A percentile compares a stretch with the other conserved stretches of the same genome.
These are phyloP conservation scores for Dicorynia guianensis DNA, from an alignment of 306 rosid genomes.

Conservation along the genomic window DNA sequence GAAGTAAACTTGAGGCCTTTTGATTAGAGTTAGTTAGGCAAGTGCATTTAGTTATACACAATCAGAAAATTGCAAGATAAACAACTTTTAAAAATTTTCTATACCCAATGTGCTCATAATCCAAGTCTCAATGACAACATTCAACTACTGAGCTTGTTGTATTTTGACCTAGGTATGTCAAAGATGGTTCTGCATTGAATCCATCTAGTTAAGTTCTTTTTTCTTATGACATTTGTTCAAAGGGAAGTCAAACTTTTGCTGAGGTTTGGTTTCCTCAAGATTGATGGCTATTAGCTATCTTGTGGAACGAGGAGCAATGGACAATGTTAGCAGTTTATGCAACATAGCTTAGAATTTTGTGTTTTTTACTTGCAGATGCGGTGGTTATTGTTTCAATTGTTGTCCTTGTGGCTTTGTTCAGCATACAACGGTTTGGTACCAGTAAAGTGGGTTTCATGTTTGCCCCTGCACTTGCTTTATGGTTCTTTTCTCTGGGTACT, in stretches of 20 bases:
- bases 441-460: constrained; percentile 91
- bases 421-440: constrained; percentile 90
- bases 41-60: neutral
- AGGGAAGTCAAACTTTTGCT: neutral
- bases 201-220: constrained; percentile 2
- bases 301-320: constrained; percentile 16
- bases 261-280: constrained; percentile 15
- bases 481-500: constrained; percentile 89
- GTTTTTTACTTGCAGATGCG: constrained; percentile 63
- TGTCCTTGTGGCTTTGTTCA: constrained; percentile 76
- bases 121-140: neutral
- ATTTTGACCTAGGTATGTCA: neutral
- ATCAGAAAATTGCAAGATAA: neutral
- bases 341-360: constrained; percentile 34
- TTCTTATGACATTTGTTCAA: neutral
- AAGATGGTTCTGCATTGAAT: neutral
- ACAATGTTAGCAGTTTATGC: constrained; percentile 23
- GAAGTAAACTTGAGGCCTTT: neutral
- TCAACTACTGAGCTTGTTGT: neutral
- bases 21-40: neutral
- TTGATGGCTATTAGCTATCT: constrained; percentile 14
- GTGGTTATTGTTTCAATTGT: constrained; percentile 70
- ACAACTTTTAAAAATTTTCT: neutral
- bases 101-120: neutral
- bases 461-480: constrained; percentile 84